Conservation (phyloP, 2,329 filamentous ascomycete genomes). For the Davidsoniella virescens region DNA sequence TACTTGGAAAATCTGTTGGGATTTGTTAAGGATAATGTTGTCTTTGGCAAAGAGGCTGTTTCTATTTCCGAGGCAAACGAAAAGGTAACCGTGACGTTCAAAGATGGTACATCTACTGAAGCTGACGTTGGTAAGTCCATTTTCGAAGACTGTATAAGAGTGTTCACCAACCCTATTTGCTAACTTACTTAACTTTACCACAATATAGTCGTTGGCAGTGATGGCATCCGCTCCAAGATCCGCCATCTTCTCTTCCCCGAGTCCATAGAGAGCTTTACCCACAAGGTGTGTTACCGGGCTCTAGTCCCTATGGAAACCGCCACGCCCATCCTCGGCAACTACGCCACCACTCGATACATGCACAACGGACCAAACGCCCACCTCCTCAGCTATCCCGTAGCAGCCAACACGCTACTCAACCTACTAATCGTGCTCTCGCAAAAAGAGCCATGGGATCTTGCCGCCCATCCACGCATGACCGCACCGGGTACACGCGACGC, state of each 20-base stretch:
- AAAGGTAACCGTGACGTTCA: background rate
- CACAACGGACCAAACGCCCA: constrained; percentile 42
- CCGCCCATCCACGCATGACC: constrained; percentile 11
- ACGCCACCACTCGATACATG: constrained; percentile 34
- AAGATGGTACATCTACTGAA: background rate
- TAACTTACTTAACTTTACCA: background rate
- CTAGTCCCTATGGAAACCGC: constrained; percentile 43
- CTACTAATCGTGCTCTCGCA: constrained; percentile 32
- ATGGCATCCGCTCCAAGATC: constrained; percentile 44
- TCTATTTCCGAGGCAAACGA: background rate
- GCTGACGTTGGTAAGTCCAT: constrained; percentile 4
- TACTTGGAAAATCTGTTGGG: constrained; percentile 19
- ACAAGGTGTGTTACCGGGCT: constrained; percentile 45
- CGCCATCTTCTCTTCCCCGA: constrained; percentile 35
- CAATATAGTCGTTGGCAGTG: constrained; percentile 38
- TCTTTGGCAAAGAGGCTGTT: constrained; percentile 1
- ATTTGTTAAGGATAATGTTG: background rate
- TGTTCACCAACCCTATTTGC: background rate
- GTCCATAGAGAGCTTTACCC: constrained; percentile 30
- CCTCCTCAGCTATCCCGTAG: constrained; percentile 44
- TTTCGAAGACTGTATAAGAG: background rate
- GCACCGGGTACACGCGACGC: background rate
- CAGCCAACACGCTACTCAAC: constrained; percentile 40
- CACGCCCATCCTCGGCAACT: constrained; percentile 28
- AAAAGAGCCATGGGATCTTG: constrained; percentile 21